These are phyloP conservation scores for Hysterium pulicare DNA, from an alignment of 2,329 filamentous ascomycete genomes.

Conservation along the genomic window DNA sequence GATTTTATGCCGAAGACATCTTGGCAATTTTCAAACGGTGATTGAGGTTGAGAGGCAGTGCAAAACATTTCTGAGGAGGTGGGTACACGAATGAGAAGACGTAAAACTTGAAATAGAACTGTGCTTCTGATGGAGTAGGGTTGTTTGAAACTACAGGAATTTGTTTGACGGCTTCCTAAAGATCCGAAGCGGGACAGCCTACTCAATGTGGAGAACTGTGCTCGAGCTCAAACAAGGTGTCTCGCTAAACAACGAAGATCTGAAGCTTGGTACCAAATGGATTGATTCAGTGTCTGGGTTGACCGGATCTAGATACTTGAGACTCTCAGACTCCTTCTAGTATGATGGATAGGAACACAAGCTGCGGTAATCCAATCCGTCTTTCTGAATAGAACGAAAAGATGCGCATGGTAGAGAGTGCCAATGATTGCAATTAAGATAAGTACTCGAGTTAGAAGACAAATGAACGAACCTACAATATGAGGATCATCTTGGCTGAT, in stretches of 20 bases:
- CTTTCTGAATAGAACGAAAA: too few species aligned
- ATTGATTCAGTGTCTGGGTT: too few species aligned
- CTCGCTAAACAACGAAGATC: too few species aligned
- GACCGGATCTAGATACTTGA: too few species aligned
- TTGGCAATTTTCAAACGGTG: slow-evolving; percentile 10
- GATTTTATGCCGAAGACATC: slow-evolving; percentile 9
- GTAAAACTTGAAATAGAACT: slow-evolving; percentile 12
- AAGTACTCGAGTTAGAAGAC: background rate
- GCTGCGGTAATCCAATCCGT: too few species aligned
- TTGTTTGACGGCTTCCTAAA: background rate
- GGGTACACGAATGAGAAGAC: slow-evolving; percentile 2
- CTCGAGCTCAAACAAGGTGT: background rate
- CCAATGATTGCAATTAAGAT: background rate
- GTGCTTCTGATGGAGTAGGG: background rate
- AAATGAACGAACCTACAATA: too few species aligned
- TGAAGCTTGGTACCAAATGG: too few species aligned
- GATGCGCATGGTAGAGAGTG: too few species aligned
- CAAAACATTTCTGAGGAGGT: background rate
- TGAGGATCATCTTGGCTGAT: background rate
- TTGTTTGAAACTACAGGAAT: background rate
- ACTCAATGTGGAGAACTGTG: background rate
- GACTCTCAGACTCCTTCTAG: too few species aligned
- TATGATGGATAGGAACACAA: too few species aligned
- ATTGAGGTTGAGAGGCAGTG: slow-evolving; percentile 5
- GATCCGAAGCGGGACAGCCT: background rate